Conservation (phyloP, 106 monocot species). For the Acanthochlamys bracteata region DNA sequence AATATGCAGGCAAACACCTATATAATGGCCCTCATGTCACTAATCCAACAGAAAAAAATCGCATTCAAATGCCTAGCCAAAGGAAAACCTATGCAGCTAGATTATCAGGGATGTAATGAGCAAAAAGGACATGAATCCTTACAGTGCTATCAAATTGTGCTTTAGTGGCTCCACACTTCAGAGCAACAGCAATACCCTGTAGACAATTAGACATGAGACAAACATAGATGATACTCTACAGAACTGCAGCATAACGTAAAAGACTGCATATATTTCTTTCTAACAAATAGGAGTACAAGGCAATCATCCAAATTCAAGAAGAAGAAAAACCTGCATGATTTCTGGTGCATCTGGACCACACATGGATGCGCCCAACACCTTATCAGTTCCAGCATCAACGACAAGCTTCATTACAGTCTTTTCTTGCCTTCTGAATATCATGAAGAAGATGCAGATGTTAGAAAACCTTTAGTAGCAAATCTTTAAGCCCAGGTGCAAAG, state of each 20-base stretch:
- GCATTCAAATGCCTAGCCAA: too few species aligned
- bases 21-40: too few species aligned
- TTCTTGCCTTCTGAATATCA: conserved; percentile 64
- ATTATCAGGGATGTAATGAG: background rate
- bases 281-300: too few species aligned
- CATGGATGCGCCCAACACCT: conserved; percentile 97
- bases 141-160: conserved; percentile 94
- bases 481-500: too few species aligned
- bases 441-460: too few species aligned
- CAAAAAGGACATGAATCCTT: conserved; percentile 4
- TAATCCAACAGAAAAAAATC: too few species aligned
- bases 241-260: too few species aligned
- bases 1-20: too few species aligned
- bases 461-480: too few species aligned
- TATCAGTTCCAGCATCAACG: conserved; percentile 88
- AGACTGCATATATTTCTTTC: too few species aligned
- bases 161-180: conserved; percentile 97
- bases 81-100: background rate
- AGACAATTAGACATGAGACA: background rate
- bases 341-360: conserved; percentile 99
- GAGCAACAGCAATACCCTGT: conserved; percentile 89
- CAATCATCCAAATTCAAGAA: background rate
- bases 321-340: conserved; percentile 79
- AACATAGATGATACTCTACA: background rate
- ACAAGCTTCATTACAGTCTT: conserved; percentile 89